A percentile compares a stretch with the other conserved stretches of the same genome.
Evolutionary conservation across 345 rosid genomes (phyloP).

Genomic region (Ceriops decandra): DNA sequence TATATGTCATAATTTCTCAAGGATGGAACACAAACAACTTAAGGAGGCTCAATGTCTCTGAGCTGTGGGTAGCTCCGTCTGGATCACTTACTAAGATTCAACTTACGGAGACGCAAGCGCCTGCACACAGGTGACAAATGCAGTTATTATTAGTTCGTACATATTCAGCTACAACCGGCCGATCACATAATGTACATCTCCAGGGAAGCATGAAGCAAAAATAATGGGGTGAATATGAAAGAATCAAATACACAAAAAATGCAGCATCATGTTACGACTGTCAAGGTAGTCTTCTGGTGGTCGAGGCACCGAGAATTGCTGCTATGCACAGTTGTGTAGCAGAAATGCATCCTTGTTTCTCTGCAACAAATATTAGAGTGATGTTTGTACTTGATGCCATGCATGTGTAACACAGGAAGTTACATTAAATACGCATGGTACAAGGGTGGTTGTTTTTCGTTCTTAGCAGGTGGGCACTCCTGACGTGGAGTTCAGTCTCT

Average conservation of each 20-base stretch:
- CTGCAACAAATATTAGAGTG: slow-evolving; percentile 42
- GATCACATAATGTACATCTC: slow-evolving; percentile 3
- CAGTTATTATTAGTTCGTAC: slow-evolving; percentile 13
- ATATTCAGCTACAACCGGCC: slow-evolving; percentile 11
- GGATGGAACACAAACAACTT: too few species aligned
- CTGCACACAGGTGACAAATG: too few species aligned
- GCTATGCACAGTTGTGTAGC: slow-evolving; percentile 75
- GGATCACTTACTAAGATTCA: too few species aligned
- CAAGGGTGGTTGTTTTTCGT: background rate
- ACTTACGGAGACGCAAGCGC: too few species aligned
- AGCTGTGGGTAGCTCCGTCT: too few species aligned
- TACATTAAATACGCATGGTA: slow-evolving; percentile 44
- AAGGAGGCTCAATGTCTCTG: too few species aligned
- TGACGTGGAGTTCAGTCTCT: slow-evolving; percentile 63
- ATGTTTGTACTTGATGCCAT: slow-evolving; percentile 78
- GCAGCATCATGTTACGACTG: background rate
- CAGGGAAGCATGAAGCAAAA: background rate
- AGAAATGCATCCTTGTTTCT: slow-evolving; percentile 93
- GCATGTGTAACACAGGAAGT: slow-evolving; percentile 23
- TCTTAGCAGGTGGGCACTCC: slow-evolving; percentile 78
- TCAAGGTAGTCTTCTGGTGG: slow-evolving; percentile 17
- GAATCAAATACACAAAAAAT: background rate
- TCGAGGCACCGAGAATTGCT: slow-evolving; percentile 47
- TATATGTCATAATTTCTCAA: too few species aligned
- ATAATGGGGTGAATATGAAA: background rate